A percentile compares a stretch with the other conserved stretches of the same genome.
Evolutionary conservation across 352 stramenopile species (phyloP).

Genomic region (Phytophthora cactorum): DNA sequence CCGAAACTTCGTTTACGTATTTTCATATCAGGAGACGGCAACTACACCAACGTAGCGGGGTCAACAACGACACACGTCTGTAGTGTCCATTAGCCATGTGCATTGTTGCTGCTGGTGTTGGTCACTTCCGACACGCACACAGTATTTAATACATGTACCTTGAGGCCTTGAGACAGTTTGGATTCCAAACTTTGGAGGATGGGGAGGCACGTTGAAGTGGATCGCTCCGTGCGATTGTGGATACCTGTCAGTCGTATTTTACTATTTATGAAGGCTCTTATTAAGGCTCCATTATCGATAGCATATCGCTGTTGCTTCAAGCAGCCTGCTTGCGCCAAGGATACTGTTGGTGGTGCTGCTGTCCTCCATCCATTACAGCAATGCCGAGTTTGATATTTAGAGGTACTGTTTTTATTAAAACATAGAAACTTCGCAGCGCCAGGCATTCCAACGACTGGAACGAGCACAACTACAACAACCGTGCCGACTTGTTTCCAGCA

Average conservation of each 20-base stretch:
- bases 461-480: conserved; percentile 1
- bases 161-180: conserved; percentile 3
- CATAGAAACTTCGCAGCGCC: not conserved
- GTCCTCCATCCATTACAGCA: too few relatives aligned
- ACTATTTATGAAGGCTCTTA: too few relatives aligned
- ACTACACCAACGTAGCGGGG: conserved; percentile 1
- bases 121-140: not conserved
- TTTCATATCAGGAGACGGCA: not conserved
- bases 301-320: too few relatives aligned
- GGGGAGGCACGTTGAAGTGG: conserved; percentile 9
- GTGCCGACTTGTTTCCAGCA: not conserved
- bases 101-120: not conserved
- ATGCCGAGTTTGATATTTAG: too few relatives aligned
- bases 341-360: too few relatives aligned
- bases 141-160: too few relatives aligned
- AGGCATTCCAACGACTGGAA: not conserved
- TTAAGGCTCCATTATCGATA: too few relatives aligned
- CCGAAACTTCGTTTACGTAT: not conserved
- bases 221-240: conserved; percentile 3
- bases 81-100: not conserved
- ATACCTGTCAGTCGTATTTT: conserved; percentile 1
- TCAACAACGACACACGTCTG: not conserved
- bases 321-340: too few relatives aligned
- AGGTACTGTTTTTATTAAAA: not conserved
- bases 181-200: not conserved